Evolutionary conservation across 495 filamentous ascomycete genomes (phyloP).

Genomic region (Xylaria castorea): DNA sequence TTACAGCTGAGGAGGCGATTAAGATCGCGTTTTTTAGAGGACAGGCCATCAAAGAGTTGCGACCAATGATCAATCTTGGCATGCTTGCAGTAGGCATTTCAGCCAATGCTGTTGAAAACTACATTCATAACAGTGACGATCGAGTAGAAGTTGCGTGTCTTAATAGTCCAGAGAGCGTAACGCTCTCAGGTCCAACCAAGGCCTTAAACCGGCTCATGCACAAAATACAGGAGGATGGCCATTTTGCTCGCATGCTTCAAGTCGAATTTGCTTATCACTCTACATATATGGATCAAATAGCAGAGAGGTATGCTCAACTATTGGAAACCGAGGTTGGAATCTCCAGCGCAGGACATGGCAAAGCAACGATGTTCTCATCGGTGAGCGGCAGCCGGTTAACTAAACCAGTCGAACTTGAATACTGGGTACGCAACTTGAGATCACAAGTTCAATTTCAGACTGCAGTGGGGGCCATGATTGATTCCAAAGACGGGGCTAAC

Average conservation of each 20-base stretch:
- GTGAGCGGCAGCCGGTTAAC: background rate
- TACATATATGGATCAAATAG: background rate
- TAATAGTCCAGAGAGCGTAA: too few relatives aligned
- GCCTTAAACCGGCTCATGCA: too few relatives aligned
- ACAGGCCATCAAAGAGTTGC: background rate
- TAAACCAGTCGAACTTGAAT: background rate
- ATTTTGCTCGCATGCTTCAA: background rate
- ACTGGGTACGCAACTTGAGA: background rate
- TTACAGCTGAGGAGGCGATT: slow-evolving; percentile 38
- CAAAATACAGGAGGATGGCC: too few relatives aligned
- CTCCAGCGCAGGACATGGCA: background rate
- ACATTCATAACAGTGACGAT: too few relatives aligned
- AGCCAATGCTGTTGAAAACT: background rate
- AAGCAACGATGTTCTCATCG: background rate
- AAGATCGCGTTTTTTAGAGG: background rate
- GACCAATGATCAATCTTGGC: background rate
- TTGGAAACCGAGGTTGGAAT: background rate
- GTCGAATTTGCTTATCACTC: slow-evolving; percentile 2
- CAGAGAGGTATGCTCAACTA: background rate
- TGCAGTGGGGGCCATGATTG: background rate
- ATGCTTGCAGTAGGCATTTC: background rate
- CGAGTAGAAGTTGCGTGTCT: too few relatives aligned
- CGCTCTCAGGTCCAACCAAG: too few relatives aligned
- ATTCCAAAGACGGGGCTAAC: background rate
- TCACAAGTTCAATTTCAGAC: background rate